phyloP scores from a whole-genome alignment of 2,329 filamentous ascomycete species.

The Ilyonectria destructans region DNA sequence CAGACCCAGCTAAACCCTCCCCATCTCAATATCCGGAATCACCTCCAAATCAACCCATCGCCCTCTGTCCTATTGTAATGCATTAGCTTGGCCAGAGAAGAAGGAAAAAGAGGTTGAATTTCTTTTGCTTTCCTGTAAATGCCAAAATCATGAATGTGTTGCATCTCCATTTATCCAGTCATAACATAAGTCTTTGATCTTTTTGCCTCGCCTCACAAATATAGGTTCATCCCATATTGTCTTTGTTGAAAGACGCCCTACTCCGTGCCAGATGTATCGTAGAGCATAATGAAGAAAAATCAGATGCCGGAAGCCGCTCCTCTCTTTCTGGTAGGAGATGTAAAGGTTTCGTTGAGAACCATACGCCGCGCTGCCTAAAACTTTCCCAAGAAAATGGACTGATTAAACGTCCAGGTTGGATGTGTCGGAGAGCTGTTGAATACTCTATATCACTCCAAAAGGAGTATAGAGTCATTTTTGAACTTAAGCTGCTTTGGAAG shows the following conservation, averaged over 20 bases:
- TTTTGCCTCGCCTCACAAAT: slow-evolving; percentile 57
- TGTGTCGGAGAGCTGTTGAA: slow-evolving; percentile 60
- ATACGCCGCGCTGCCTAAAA: slow-evolving; percentile 56
- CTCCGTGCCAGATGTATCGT: slow-evolving; percentile 57
- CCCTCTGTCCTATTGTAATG: slow-evolving; percentile 52
- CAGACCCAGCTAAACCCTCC: slow-evolving; percentile 31
- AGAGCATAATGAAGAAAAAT: slow-evolving; percentile 51
- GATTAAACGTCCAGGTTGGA: slow-evolving; percentile 57
- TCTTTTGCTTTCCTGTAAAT: slow-evolving; percentile 63
- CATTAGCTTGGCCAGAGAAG: slow-evolving; percentile 60
- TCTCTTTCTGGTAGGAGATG: slow-evolving; percentile 54
- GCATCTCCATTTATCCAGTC: slow-evolving; percentile 54
- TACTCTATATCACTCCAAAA: slow-evolving; percentile 52
- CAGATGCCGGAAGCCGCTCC: slow-evolving; percentile 56
- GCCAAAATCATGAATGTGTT: slow-evolving; percentile 54
- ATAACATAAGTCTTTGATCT: slow-evolving; percentile 57
- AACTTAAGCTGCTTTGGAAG: slow-evolving; percentile 95
- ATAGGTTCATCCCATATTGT: slow-evolving; percentile 56
- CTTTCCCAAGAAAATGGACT: slow-evolving; percentile 57
- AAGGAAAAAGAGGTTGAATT: slow-evolving; percentile 66
- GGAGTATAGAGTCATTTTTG: slow-evolving; percentile 69
- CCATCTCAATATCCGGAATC: slow-evolving; percentile 31
- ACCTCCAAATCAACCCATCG: slow-evolving; percentile 41
- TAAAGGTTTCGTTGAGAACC: slow-evolving; percentile 65
- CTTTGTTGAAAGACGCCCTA: slow-evolving; percentile 66